Evolutionary conservation across 176 grass and related monocot genomes (phyloP).

Genomic region (Areca catechu): DNA sequence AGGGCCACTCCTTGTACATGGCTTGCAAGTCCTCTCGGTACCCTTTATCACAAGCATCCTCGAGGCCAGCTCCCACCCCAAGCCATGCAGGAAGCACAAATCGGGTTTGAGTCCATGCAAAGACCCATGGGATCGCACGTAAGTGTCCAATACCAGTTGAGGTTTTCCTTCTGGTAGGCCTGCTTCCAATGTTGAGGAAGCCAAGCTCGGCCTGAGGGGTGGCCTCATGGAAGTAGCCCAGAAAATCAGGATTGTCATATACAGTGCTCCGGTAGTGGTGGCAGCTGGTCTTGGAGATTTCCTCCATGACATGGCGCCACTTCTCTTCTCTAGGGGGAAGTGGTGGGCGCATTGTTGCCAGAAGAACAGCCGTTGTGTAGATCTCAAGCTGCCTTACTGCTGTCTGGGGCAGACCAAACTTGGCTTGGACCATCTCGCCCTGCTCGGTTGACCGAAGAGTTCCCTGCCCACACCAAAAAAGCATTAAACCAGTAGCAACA

Average conservation of each 20-base stretch:
- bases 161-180: slow-evolving; percentile 43
- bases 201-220: slow-evolving; percentile 84
- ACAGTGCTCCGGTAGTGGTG: slow-evolving; percentile 64
- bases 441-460: slow-evolving; percentile 82
- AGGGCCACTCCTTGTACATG: slow-evolving; percentile 90
- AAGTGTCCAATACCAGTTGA: slow-evolving; percentile 52
- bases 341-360: slow-evolving; percentile 60
- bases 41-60: slow-evolving; percentile 49
- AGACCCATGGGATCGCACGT: slow-evolving; percentile 86
- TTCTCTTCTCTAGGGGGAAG: slow-evolving; percentile 47
- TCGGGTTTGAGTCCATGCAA: slow-evolving; percentile 92
- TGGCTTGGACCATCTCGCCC: slow-evolving; percentile 97
- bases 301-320: slow-evolving; percentile 74
- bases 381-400: slow-evolving; percentile 86
- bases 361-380: slow-evolving; percentile 81
- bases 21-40: slow-evolving; percentile 45
- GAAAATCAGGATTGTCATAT: slow-evolving; percentile 71
- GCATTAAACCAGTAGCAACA: background rate
- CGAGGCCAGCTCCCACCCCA: slow-evolving; percentile 56
- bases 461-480: slow-evolving; percentile 27
- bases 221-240: slow-evolving; percentile 86
- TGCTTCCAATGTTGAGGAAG: slow-evolving; percentile 78
- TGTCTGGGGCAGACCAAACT: slow-evolving; percentile 78
- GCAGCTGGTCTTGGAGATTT: slow-evolving; percentile 74
- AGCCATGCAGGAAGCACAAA: slow-evolving; percentile 87